Conservation (phyloP, 2,329 filamentous ascomycete genomes). For the Aureobasidium sp. region DNA sequence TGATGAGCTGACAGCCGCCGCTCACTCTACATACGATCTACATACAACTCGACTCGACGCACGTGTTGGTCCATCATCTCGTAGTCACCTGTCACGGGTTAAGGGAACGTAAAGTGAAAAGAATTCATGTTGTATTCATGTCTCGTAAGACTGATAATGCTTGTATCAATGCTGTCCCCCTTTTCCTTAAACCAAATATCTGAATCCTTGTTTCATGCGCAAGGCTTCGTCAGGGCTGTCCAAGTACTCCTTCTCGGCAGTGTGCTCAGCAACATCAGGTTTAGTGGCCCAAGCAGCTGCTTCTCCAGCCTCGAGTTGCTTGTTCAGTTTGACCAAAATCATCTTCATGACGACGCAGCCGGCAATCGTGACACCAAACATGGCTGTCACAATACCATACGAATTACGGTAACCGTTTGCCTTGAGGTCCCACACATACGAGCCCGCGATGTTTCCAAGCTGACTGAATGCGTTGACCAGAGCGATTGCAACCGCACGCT, state of each 20-base stretch:
- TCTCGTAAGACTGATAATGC: slow-evolving; percentile 2
- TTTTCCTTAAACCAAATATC: slow-evolving; percentile 22
- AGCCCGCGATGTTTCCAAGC: slow-evolving; percentile 41
- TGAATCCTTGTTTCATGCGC: slow-evolving; percentile 22
- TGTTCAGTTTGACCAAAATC: slow-evolving; percentile 20
- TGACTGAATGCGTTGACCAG: slow-evolving; percentile 23
- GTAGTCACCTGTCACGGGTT: neutral
- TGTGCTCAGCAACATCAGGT: slow-evolving; percentile 19
- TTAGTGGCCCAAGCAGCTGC: slow-evolving; percentile 18
- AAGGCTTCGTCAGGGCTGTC: slow-evolving; percentile 13
- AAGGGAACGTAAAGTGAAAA: neutral
- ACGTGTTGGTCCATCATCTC: neutral
- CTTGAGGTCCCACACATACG: slow-evolving; percentile 55
- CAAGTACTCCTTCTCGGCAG: slow-evolving; percentile 15
- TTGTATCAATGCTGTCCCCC: neutral
- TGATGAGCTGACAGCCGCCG: neutral
- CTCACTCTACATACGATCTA: neutral
- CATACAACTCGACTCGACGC: neutral
- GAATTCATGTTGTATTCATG: neutral
- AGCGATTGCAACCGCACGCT: slow-evolving; percentile 26
- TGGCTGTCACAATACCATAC: slow-evolving; percentile 57
- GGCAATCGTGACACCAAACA: slow-evolving; percentile 54
- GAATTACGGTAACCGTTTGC: slow-evolving; percentile 57
- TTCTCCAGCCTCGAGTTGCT: slow-evolving; percentile 23
- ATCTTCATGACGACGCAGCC: slow-evolving; percentile 34